phyloP scores from a whole-genome alignment of 1,284 basidiomycete genomes.

The Malassezia arunalokei region DNA sequence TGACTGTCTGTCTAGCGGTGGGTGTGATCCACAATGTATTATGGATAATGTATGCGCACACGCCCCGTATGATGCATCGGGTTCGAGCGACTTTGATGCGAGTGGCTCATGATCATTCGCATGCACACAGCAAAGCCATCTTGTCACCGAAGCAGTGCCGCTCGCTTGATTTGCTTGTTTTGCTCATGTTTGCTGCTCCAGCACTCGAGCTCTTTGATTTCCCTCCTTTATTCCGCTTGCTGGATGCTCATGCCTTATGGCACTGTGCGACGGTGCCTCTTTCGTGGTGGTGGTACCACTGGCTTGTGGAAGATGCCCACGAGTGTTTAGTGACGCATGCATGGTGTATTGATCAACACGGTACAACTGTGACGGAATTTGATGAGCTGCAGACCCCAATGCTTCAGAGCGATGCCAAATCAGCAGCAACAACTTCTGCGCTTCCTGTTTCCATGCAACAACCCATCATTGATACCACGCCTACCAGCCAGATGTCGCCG shows the following conservation, averaged over 20 bases:
- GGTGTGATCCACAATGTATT: slow-evolving; percentile 61
- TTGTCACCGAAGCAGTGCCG: slow-evolving; percentile 37
- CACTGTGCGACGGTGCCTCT: slow-evolving; percentile 76
- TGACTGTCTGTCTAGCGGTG: slow-evolving; percentile 66
- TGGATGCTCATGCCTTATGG: slow-evolving; percentile 95
- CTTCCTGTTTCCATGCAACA: background rate
- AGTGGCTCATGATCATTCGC: background rate
- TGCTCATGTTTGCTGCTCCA: slow-evolving; percentile 64
- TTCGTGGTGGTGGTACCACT: slow-evolving; percentile 60
- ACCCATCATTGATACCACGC: background rate
- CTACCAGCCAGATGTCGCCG: background rate
- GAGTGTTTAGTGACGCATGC: slow-evolving; percentile 30
- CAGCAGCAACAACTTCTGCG: background rate
- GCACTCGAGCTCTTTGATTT: slow-evolving; percentile 85
- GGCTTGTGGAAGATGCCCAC: slow-evolving; percentile 36
- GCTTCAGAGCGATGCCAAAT: background rate
- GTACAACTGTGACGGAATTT: background rate
- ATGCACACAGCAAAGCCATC: background rate
- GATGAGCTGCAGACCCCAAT: background rate
- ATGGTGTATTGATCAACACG: slow-evolving; percentile 27
- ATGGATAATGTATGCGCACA: slow-evolving; percentile 54
- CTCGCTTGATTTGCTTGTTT: slow-evolving; percentile 50
- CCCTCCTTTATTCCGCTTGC: slow-evolving; percentile 56
- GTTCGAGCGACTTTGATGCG: slow-evolving; percentile 13
- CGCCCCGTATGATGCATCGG: slow-evolving; percentile 20